These are phyloP conservation scores for Microbotryomycetes sp. DNA, from an alignment of 1,284 basidiomycete genomes.

Conservation along the genomic window DNA sequence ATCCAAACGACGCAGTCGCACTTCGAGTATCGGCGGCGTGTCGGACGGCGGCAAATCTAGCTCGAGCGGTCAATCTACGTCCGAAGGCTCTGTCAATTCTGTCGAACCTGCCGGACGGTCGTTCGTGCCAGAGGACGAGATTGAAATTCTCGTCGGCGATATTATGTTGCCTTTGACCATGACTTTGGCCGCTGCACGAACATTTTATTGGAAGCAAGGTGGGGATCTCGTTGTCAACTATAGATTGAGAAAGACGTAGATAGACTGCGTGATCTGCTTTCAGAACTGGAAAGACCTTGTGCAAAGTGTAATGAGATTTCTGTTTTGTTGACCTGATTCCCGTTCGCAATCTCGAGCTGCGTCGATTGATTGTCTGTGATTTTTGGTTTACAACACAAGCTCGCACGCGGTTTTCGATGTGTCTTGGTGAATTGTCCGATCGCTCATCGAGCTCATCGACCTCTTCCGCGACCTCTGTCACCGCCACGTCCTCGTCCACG, in stretches of 20 bases:
- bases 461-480: neutral
- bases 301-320: neutral
- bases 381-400: no score
- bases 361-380: no score
- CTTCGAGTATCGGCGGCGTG: conserved; percentile 26
- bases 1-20: conserved; percentile 16
- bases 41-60: conserved; percentile 1
- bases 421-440: no score
- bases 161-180: conserved; percentile 68
- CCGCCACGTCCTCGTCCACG: conserved; percentile 16
- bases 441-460: no score
- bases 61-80: neutral
- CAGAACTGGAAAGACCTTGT: neutral
- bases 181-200: conserved; percentile 79
- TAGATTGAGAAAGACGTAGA: conserved; percentile 40
- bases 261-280: neutral
- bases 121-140: conserved; percentile 57
- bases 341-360: neutral
- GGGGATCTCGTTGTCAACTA: conserved; percentile 77
- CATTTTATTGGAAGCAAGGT: conserved; percentile 74
- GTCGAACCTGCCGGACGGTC: conserved; percentile 2
- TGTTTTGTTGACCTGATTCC: neutral
- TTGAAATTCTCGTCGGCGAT: conserved; percentile 84
- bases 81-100: neutral
- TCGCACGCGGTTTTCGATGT: no score